Base-by-base conservation (phyloP, 306 rosid species). In the Vigna radiata region DNA sequence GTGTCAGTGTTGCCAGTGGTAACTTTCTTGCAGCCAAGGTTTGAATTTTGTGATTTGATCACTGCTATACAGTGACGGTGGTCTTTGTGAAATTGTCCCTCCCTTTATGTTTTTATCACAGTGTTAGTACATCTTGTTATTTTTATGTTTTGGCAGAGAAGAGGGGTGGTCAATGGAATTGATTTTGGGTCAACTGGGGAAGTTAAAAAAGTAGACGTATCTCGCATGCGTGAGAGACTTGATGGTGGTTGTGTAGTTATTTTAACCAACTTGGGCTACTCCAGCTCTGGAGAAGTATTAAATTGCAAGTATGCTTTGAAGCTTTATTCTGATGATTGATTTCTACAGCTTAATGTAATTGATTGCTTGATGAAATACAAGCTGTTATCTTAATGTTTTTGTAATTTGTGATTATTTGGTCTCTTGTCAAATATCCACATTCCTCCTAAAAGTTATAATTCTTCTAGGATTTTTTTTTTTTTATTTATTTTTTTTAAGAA, bases 131-230 rank as follows among this genome's bases (percentile, higher is more conserved):
- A 55, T 18, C 25, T 72, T 83, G 75, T 19, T 74, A 64, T 54
- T 52, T 75, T 75, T 74, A 12, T 47, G 63, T 77, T 75, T 84
- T 81, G 81, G 65, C 89, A 95, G 99, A 92, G 93, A 87, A 87
- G 87, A 82, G 99, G 99, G 77, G 98, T 95, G 58, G 88, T 91
- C 72, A 87, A 82, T 13, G 97, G 99, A 76, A 85, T 92, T 70
- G 99, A 95, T 85, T 95, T 86, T 84, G 98, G 99, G 66, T 86
- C 92, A 77, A 95, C 99, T n/a, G 99, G 99, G 77, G 98, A 95
- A 84, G 92, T 95, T 79, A 95, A 95, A 86, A 95, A 88, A 77
- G 91, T 95, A 29, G 97, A 92, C 23, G 91, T 86, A 55, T 60
- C 80, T 64, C 94, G 98, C 58, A 91, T 95, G 97, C 89, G 94